Evolutionary conservation across 169 alveolate genomes (phyloP), one percentile per base, ranked within the genome.

Genomic region (Babesia bovis): DNA sequence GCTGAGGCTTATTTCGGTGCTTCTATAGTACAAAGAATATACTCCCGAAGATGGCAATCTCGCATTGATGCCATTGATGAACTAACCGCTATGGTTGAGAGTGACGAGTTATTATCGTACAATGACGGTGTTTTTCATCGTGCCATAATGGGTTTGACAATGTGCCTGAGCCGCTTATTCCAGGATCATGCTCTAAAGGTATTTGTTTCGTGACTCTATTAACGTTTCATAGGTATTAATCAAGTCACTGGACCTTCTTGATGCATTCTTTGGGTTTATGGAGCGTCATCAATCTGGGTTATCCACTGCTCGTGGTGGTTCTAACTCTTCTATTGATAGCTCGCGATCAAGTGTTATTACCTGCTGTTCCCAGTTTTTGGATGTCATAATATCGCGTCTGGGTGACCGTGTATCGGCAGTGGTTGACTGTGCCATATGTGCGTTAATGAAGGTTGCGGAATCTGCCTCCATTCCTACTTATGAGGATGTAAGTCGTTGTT

Each of bases 351-450:
- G 9, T 15, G 61, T 60, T 12, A 60, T 63, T 3, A 23, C 26
- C 45, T 45, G 61, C 23, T 45, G 73, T 2, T 1, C 50, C 21
- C 56, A 44, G 33, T 63, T 63, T 32, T 12, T 63, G 58, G 73
- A 63, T 17, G 58, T 32, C 19, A n/a, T 63, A 4, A 23, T 63
- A 10, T 49, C 52, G 15, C 44, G 73, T 4, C 44, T 63, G 0
- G 73, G 73, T 3, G 73, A 63, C 50, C 73, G 61, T 17, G 73
- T 63, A n/a, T 63, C 73, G 10, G 73, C 73, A 21, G 73, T 63
- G 10, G 61, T 63, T 19, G 47, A 63, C 73, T 63, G 73, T 25
- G 73, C 73, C 9, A 55, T 63, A 0, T 63, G 73, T 25, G 73
- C 73, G 26, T 19, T 63, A 33, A 58, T 63, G 35, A 63, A 63